Base-by-base conservation (phyloP, 2,329 filamentous ascomycete species). In the Colletotrichum sp. region DNA sequence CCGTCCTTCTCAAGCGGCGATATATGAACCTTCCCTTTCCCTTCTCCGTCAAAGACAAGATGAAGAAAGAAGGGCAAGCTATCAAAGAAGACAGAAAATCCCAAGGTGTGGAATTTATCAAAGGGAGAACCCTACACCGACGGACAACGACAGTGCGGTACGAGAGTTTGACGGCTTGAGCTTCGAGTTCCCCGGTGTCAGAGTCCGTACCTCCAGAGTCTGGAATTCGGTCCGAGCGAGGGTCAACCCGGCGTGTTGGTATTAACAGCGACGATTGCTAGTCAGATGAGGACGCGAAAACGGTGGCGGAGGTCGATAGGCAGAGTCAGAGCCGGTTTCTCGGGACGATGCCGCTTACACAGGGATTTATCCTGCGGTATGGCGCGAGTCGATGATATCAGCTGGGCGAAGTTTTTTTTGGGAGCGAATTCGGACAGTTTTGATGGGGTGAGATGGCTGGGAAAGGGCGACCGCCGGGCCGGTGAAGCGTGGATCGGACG, bases 111-210 rank as follows among this genome's bases (percentile, higher is more conserved):
- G 21, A 44, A 70, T 64, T 36, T 60, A 65, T 71, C 30, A 28
- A 71, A 34, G 69, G 32, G 16, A 34, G 21, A 24, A 18, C 36
- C 28, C 28, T 36, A 1, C 30, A 32, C 32, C 26, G 55, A 24
- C 55, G 21, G 8, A 26, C 55, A 59, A 34, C 12, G 71, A 49
- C 70, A 64, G 65, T 76, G 59, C 70, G 70, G 57, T 16, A 39
- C 21, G 70, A 52, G 62, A 60, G 52, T 57, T 69, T 49, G 39
- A 36, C 64, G 34, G 32, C 49, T 36, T 65, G 49, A 59, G 44
- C 60, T 67, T 65, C 52, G 28, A 59, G 36, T 68, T 44, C 70
- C 74, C 74, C 65, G 74, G 74, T 74, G 64, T 73, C 74, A 76
- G 44, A 69, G 70, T 65, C 60, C 49, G 65, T 44, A 69, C 57